Percentiles rank a stretch among this genome's conserved stretches.
phyloP scores from a whole-genome alignment of 1,284 basidiomycete species.

The Cryptococcus depauperatus region DNA sequence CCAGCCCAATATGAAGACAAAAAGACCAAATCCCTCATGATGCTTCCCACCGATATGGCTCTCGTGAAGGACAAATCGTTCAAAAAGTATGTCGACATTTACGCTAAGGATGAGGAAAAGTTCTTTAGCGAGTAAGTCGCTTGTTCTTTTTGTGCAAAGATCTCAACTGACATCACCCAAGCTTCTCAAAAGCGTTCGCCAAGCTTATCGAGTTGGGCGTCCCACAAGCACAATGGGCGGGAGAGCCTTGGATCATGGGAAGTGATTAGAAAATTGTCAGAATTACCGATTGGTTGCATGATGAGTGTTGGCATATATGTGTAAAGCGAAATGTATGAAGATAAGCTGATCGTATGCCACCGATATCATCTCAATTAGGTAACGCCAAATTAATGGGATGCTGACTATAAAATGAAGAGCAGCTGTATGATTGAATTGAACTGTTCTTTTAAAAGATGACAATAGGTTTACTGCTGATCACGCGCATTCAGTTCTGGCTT shows the following conservation, averaged over 20 bases:
- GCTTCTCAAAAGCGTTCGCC: conserved; percentile 68
- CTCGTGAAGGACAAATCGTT: conserved; percentile 79
- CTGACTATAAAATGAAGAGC: too few species aligned
- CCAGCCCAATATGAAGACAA: conserved; percentile 93
- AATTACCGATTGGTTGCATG: background rate
- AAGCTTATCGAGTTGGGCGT: conserved; percentile 85
- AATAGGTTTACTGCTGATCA: too few species aligned
- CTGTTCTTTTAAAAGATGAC: too few species aligned
- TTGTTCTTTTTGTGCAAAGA: background rate
- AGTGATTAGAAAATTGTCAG: conserved; percentile 29
- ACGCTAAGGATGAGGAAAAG: conserved; percentile 69
- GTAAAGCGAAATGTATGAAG: background rate
- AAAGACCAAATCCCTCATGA: conserved; percentile 83
- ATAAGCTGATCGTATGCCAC: background rate
- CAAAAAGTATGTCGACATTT: conserved; percentile 73
- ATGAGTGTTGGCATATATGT: background rate
- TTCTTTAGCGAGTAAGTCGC: conserved; percentile 79
- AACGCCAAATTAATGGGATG: too few species aligned
- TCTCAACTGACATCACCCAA: conserved; percentile 31
- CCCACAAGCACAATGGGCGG: conserved; percentile 63
- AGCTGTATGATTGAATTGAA: too few species aligned
- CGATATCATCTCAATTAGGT: too few species aligned
- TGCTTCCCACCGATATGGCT: conserved; percentile 78
- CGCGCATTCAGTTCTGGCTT: too few species aligned
- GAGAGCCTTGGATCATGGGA: conserved; percentile 66